A percentile compares a stretch with the other conserved stretches of the same genome.
Conservation (phyloP, 352 stramenopile genomes). For the Phytophthora sp. region DNA sequence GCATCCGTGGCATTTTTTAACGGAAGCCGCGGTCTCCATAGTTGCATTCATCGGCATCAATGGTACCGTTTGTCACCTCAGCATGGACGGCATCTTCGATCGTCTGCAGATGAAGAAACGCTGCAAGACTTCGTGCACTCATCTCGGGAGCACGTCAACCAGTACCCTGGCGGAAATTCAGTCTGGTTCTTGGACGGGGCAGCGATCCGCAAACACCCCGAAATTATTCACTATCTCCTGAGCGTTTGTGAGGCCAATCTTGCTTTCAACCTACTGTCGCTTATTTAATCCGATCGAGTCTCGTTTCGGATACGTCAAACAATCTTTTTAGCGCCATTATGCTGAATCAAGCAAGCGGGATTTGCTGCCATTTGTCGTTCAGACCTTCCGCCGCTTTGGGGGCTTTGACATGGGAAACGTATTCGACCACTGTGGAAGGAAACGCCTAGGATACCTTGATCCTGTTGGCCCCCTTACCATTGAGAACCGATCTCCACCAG, state of each 20-base stretch:
- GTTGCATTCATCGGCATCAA: conserved; percentile 17
- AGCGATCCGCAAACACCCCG: no score
- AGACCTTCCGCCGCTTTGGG: background rate
- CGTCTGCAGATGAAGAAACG: background rate
- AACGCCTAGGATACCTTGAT: background rate
- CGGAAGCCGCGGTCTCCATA: no score
- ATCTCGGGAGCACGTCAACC: background rate
- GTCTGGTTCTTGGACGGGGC: no score
- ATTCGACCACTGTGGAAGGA: background rate
- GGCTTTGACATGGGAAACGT: background rate
- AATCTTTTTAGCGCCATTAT: background rate
- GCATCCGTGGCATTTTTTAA: no score
- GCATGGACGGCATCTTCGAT: background rate
- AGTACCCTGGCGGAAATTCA: background rate
- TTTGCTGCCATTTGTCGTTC: background rate
- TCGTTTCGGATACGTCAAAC: background rate
- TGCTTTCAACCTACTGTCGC: background rate
- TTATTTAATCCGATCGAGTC: background rate
- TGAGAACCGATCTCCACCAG: no score
- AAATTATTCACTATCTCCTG: no score
- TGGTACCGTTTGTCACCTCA: background rate
- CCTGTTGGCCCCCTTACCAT: background rate
- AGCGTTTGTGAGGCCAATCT: no score
- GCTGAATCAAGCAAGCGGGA: background rate
- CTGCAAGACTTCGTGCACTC: background rate